Base-by-base conservation (phyloP, 73 alveolate species). In the Halteria grandinella region DNA sequence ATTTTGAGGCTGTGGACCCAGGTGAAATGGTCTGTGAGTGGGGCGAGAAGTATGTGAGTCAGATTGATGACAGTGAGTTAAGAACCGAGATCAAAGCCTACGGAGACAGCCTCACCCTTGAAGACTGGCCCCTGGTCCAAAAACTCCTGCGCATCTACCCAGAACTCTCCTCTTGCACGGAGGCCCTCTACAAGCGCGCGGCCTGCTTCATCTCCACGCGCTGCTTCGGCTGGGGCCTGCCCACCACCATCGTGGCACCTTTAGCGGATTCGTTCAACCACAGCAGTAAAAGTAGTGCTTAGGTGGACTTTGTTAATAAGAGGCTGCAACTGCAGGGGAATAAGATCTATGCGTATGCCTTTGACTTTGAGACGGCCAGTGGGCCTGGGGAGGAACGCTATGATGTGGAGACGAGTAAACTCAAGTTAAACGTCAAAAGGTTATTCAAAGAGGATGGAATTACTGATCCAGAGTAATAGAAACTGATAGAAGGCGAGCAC, bases 161-260 rank as follows among this genome's bases (percentile, higher is more conserved):
- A 7, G 47, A 36, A 11, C n/a, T 5, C 5, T 7, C 55, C 33
- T 8, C 39, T 25, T 43, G 55, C 10, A 62, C 20, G 24, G 36
- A 62, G 6, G 79, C 17, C 11, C 4, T 48, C 43, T 76, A 25
- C 54, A 14, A 47, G 51, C 27, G 50, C 21, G 59, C 32, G n/a
- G 55, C 71, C 17, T 2, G 49, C 25, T 60, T 60, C 14, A 59
- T 76, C 7, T 53, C 66, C 15, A 76, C 81, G 15, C 34, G 81
- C 18, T 44, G 79, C 44, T 76, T 76, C 43, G 88, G 88, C 24
- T 76, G 88, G 88, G 75, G 88, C 4, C 31, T 60, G 33, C 88
- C 88, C 4, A 40, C 70, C 32, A 32, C 81, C 21, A 43, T 76
- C 21, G 34, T 76, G 39, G 79, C 44, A 25, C 88, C 88, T 7